Percentiles rank a stretch among this genome's conserved stretches.
These are phyloP conservation scores for Linum usitatissimum DNA, from an alignment of 345 rosid genomes.

Conservation along the genomic window DNA sequence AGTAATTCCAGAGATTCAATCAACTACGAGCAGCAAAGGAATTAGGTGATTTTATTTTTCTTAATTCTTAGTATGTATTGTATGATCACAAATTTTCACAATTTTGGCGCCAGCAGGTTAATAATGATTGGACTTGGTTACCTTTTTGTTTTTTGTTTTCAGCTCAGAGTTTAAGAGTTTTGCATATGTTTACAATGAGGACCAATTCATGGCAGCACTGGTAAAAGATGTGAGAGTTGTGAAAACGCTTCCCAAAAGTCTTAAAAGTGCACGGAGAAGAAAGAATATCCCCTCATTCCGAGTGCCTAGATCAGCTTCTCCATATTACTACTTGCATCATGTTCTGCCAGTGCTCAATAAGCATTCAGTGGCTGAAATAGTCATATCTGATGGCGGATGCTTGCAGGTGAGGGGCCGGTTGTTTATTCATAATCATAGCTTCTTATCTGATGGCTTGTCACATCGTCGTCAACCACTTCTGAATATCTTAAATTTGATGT, in stretches of 20 bases:
- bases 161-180: slow-evolving; percentile 96
- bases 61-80: neutral
- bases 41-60: slow-evolving; percentile 46
- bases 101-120: neutral
- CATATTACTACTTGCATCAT: slow-evolving; percentile 69
- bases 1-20: slow-evolving; percentile 92
- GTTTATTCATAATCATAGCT: neutral
- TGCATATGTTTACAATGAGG: slow-evolving; percentile 85
- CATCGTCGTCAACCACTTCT: slow-evolving; percentile 9
- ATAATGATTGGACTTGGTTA: neutral
- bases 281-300: slow-evolving; percentile 82
- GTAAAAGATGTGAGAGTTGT: slow-evolving; percentile 61
- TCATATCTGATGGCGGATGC: slow-evolving; percentile 85
- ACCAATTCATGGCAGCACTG: slow-evolving; percentile 68
- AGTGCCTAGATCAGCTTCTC: slow-evolving; percentile 68
- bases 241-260: slow-evolving; percentile 88
- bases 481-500: neutral
- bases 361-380: slow-evolving; percentile 86
- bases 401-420: slow-evolving; percentile 43
- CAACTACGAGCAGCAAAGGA: slow-evolving; percentile 97
- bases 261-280: slow-evolving; percentile 75
- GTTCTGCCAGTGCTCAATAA: slow-evolving; percentile 79
- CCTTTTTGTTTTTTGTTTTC: slow-evolving; percentile 19
- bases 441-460: neutral
- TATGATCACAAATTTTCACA: neutral